phyloP scores from a whole-genome alignment of 306 rosid species.

The Malus asiatica region DNA sequence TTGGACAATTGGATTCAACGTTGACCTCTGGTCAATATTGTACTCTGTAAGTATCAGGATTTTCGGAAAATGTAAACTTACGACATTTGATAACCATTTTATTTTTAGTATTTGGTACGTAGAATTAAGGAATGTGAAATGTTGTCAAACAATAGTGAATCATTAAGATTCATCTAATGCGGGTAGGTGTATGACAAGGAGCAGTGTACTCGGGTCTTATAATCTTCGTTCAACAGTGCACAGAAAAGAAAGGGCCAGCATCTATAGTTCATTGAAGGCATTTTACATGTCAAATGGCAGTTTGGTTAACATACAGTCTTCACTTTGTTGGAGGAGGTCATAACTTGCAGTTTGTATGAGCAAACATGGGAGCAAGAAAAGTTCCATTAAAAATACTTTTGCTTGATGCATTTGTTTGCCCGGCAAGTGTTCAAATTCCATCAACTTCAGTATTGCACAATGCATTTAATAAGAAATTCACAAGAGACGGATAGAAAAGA shows the following conservation, averaged over 20 bases:
- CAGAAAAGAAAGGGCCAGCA: constrained; percentile 54
- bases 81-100: background rate
- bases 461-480: too few relatives aligned
- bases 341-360: background rate
- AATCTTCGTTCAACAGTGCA: constrained; percentile 62
- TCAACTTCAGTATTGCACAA: background rate
- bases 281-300: background rate
- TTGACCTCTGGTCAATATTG: constrained; percentile 59
- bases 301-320: background rate
- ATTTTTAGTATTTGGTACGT: background rate
- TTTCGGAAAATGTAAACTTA: too few relatives aligned
- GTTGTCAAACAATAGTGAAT: background rate
- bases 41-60: constrained; percentile 40
- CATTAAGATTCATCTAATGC: background rate
- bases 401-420: background rate
- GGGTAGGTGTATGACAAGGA: constrained; percentile 36
- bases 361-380: background rate
- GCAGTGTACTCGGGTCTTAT: constrained; percentile 40
- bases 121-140: background rate
- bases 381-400: background rate
- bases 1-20: constrained; percentile 59
- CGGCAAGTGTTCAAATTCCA: background rate
- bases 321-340: background rate
- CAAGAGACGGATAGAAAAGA: background rate
- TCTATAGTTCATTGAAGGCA: background rate